A percentile compares a stretch with the other conserved stretches of the same genome.
phyloP scores from a whole-genome alignment of 1,139 yeast genomes.

The Candida glucosophila region DNA sequence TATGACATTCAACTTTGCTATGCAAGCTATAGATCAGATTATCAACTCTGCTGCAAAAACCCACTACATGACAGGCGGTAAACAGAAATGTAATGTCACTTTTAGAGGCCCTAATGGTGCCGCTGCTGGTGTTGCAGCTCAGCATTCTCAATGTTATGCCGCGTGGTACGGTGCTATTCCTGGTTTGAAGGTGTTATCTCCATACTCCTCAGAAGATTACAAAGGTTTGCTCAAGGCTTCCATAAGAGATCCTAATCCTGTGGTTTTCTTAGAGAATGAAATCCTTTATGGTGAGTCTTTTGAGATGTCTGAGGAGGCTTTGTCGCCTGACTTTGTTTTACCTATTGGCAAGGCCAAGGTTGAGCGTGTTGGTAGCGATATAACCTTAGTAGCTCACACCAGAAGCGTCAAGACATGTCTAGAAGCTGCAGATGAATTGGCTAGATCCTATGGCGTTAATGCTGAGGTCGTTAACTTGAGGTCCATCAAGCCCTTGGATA shows the following conservation, averaged over 20 bases:
- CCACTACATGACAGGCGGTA: constrained; percentile 98
- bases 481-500: constrained; percentile 93
- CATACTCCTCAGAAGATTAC: constrained; percentile 93
- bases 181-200: constrained; percentile 93
- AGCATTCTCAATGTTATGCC: constrained; percentile 95
- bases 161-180: constrained; percentile 99
- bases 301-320: constrained; percentile 82
- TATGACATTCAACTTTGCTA: constrained; percentile 98
- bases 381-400: constrained; percentile 84
- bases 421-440: constrained; percentile 82
- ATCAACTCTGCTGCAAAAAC: constrained; percentile 98
- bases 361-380: constrained; percentile 86
- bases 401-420: constrained; percentile 82
- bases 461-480: constrained; percentile 95
- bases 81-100: constrained; percentile 91
- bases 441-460: constrained; percentile 75
- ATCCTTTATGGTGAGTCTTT: constrained; percentile 87
- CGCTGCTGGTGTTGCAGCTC: constrained; percentile 99
- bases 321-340: constrained; percentile 78
- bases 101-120: constrained; percentile 99
- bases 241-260: constrained; percentile 97
- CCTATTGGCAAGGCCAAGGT: constrained; percentile 96
- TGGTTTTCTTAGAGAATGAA: constrained; percentile 92
- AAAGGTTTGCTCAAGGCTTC: constrained; percentile 95
- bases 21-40: constrained; percentile 98